Conservation (phyloP, 2,329 filamentous ascomycete genomes). For the Monilinia polystroma region DNA sequence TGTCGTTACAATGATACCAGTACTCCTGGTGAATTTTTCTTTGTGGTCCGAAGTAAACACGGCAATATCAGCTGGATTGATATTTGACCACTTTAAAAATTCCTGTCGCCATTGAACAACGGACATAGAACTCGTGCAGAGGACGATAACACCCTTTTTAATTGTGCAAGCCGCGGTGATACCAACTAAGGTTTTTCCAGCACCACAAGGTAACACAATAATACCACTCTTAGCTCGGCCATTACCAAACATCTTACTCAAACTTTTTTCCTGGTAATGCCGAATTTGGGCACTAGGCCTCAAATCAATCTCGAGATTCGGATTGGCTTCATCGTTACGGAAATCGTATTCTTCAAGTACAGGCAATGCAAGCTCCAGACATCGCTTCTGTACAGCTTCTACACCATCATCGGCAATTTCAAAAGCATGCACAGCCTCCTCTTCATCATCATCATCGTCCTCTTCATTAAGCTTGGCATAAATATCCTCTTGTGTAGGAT, state of each 20-base stretch:
- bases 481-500: constrained; percentile 64
- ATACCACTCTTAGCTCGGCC: constrained; percentile 95
- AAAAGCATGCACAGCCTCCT: constrained; percentile 88
- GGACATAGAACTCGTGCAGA: constrained; percentile 97
- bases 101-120: constrained; percentile 96
- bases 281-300: constrained; percentile 87
- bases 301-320: constrained; percentile 90
- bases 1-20: constrained; percentile 94
- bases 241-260: constrained; percentile 99
- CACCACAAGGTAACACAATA: constrained; percentile 93
- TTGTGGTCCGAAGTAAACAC: constrained; percentile 96
- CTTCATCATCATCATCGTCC: constrained; percentile 78
- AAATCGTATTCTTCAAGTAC: constrained; percentile 98
- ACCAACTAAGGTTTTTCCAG: constrained; percentile 96
- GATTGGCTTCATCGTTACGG: constrained; percentile 82
- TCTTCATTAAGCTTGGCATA: constrained; percentile 73
- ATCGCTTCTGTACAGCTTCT: constrained; percentile 84
- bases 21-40: constrained; percentile 78
- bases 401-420: constrained; percentile 82
- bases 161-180: constrained; percentile 97
- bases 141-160: constrained; percentile 91
- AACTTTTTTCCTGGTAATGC: constrained; percentile 92
- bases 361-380: constrained; percentile 80
- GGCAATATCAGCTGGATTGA: constrained; percentile 87
- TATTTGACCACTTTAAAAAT: constrained; percentile 99